Conservation (phyloP, 768 basidiomycete species). For the Leucocoprinus birnbaumii region DNA sequence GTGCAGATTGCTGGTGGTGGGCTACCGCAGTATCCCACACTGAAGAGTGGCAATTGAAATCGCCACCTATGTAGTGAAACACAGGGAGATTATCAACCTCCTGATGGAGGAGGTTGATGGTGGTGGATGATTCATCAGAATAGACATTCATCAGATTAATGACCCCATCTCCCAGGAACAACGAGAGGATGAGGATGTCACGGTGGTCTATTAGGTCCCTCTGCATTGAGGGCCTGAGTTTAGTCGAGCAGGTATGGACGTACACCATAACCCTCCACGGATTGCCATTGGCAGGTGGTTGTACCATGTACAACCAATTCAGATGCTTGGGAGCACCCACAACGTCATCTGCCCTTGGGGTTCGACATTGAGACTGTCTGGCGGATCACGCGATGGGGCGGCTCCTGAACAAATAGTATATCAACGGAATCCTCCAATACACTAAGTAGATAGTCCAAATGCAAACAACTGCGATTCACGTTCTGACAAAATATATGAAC, state of each 20-base stretch:
- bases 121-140: neutral
- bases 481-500: too few relatives aligned
- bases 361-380: neutral
- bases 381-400: neutral
- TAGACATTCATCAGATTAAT: neutral
- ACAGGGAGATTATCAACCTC: neutral
- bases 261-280: neutral
- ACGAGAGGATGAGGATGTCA: too few relatives aligned
- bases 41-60: neutral
- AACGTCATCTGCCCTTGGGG: neutral
- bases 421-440: too few relatives aligned
- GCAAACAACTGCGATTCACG: too few relatives aligned
- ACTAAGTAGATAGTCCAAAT: too few relatives aligned
- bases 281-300: neutral
- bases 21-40: neutral
- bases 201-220: neutral
- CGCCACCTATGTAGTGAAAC: neutral
- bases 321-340: neutral
- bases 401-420: too few relatives aligned
- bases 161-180: too few relatives aligned
- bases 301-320: neutral
- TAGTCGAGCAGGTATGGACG: too few relatives aligned
- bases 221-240: too few relatives aligned
- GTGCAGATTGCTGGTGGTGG: neutral
- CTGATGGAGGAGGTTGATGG: neutral